Conservation (phyloP, 768 basidiomycete genomes). For the Suillus sp. region DNA sequence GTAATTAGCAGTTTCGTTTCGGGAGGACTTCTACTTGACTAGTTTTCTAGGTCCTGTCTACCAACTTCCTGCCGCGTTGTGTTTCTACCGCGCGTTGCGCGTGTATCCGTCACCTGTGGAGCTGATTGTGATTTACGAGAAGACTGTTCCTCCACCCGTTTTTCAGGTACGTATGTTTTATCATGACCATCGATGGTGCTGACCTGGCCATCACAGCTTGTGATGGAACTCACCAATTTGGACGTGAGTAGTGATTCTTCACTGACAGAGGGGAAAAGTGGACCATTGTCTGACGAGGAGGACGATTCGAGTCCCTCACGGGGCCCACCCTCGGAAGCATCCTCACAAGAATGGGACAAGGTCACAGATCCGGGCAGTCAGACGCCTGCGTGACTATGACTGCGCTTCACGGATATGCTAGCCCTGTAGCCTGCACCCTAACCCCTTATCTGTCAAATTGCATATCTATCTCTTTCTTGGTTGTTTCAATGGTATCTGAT, state of each 20-base stretch:
- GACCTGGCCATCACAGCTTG: conserved; percentile 43
- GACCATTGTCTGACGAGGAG: conserved; percentile 47
- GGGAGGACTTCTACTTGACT: neutral
- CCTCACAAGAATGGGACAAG: conserved; percentile 90
- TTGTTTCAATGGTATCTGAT: conserved; percentile 55
- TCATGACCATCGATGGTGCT: conserved; percentile 9
- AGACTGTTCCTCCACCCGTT: conserved; percentile 78
- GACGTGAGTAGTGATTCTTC: conserved; percentile 74
- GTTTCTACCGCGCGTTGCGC: conserved; percentile 90
- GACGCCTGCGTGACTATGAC: conserved; percentile 48
- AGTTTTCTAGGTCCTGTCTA: conserved; percentile 65
- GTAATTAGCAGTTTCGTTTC: conserved; percentile 37
- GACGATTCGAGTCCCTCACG: conserved; percentile 58
- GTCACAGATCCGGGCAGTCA: conserved; percentile 74
- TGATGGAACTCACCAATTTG: conserved; percentile 84
- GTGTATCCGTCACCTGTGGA: conserved; percentile 96
- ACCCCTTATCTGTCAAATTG: conserved; percentile 19
- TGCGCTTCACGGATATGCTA: conserved; percentile 31
- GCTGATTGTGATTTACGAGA: conserved; percentile 92
- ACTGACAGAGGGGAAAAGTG: conserved; percentile 35
- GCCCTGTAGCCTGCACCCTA: conserved; percentile 25
- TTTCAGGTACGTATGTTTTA: conserved; percentile 60
- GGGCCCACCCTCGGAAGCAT: conserved; percentile 81
- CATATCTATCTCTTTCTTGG: conserved; percentile 21
- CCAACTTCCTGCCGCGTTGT: conserved; percentile 78